Conservation (phyloP, 352 stramenopile genomes). For the Phytopythium boreale region DNA sequence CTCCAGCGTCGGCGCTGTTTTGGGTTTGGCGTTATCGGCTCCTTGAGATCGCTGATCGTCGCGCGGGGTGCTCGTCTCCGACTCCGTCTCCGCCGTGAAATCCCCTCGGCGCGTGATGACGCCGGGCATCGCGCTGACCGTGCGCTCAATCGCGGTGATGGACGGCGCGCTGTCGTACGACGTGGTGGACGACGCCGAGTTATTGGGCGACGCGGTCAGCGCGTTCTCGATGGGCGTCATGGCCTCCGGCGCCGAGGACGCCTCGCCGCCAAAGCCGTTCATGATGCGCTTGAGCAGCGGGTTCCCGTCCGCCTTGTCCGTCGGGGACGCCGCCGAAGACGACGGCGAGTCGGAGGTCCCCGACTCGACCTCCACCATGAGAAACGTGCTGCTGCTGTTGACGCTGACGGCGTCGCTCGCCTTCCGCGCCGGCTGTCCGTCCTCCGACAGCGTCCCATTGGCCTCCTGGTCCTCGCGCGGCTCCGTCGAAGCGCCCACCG, state of each 20-base stretch:
- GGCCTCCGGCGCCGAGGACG: constrained; percentile 30
- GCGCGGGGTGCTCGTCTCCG: constrained; percentile 10
- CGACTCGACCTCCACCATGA: constrained; percentile 12
- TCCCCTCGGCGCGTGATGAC: constrained; percentile 34
- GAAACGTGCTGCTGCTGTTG: constrained; percentile 6
- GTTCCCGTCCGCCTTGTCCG: constrained; percentile 14
- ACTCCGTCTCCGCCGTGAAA: constrained; percentile 14
- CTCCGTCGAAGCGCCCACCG: neutral
- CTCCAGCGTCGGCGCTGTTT: constrained; percentile 49
- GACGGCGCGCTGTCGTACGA: constrained; percentile 43
- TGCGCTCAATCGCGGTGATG: constrained; percentile 39
- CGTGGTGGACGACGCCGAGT: constrained; percentile 30
- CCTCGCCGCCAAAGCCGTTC: constrained; percentile 19
- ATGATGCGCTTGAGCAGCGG: constrained; percentile 5
- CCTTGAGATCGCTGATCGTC: neutral
- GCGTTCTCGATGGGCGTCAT: constrained; percentile 31
- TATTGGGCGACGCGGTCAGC: constrained; percentile 27
- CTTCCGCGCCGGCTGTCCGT: neutral
- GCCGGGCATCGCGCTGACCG: constrained; percentile 21
- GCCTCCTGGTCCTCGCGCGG: neutral
- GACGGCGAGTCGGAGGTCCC: constrained; percentile 29
- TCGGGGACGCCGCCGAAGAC: constrained; percentile 33
- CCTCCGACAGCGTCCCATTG: neutral
- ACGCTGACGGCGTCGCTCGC: constrained; percentile 6
- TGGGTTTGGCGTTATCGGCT: constrained; percentile 9